Base-by-base conservation (phyloP, 768 basidiomycete genomes). In the Lentinus tigrinus region DNA sequence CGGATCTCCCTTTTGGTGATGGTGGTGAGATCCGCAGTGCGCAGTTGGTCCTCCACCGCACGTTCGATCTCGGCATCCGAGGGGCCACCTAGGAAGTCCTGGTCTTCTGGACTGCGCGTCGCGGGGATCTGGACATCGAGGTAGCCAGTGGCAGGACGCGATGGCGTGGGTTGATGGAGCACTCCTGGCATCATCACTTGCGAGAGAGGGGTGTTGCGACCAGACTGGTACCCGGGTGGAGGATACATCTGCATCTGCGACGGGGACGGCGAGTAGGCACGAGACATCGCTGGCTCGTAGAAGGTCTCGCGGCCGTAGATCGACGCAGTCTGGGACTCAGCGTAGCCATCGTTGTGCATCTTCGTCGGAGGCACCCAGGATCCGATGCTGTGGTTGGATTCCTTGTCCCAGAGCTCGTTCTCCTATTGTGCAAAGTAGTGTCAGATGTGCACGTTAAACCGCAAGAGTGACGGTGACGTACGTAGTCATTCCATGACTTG, bases 331-430 rank as follows among this genome's bases (percentile, higher is more conserved):
- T 81, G 85, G 3, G 89, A 91, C 67, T 92, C 88, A 3, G 87
- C 79, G 54, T 91, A 91, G 2, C 85, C 90, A 26, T 88, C 86
- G 65, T 84, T 87, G 62, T 81, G 85, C 62, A 81, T 70, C 67
- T 88, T 89, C 39, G 76, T 75, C 0, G 90, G 91, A 34, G 93
- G 93, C 10, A 89, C 87, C 91, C 93, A 96, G 0, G 92, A 95
- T 8, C 93, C 93, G 50, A 95, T 92, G 60, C 92, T 94, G 73
- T 96, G 94, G 67, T 95, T 95, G 0, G 92, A 95, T 63, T 96
- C 95, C 72, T 95, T 94, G 69, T 97, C 95, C 95, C 95, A 98
- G 11, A 97, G 84, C 71, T 96, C 95, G 67, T 95, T 97, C 80
- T 93, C 88, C 90, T 93, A 62, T 7, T 11, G 27, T 21, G 46